Conservation (phyloP, 176 grass and related monocot genomes). For the Carex scoparia region DNA sequence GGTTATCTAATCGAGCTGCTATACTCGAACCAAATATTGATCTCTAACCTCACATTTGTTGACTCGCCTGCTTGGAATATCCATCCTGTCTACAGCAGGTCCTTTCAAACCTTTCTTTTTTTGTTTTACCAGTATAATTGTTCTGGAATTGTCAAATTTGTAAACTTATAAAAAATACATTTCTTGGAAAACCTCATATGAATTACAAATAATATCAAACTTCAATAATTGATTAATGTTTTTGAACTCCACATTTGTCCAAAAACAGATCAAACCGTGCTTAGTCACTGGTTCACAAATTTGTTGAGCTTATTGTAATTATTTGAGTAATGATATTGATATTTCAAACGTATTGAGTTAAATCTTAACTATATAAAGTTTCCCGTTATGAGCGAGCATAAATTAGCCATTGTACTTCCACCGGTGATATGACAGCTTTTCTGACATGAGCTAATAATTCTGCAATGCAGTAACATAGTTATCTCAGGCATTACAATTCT, state of each 20-base stretch:
- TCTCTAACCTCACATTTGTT: constrained; percentile 79
- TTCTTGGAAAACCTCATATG: not conserved
- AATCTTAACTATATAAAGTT: not conserved
- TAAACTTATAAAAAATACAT: not conserved
- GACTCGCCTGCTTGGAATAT: constrained; percentile 94
- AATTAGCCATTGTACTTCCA: not conserved
- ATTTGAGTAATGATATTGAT: not conserved
- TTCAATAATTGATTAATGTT: not conserved
- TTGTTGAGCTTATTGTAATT: not conserved
- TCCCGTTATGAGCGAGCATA: not conserved
- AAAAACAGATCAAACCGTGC: not conserved
- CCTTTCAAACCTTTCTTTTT: not conserved
- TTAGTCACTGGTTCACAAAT: not conserved
- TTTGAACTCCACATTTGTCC: not conserved
- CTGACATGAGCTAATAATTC: not conserved
- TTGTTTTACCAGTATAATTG: not conserved
- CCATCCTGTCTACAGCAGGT: constrained; percentile 91
- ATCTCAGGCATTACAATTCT: constrained; percentile 72
- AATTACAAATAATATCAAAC: not conserved
- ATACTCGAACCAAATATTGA: constrained; percentile 51
- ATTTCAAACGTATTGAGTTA: not conserved
- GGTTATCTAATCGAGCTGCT: constrained; percentile 84
- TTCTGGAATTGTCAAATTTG: not conserved
- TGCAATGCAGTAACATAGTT: constrained; percentile 48
- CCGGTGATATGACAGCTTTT: not conserved